Evolutionary conservation across 371 early-diverging fungal genomes (phyloP).

Genomic region (Apophysomyces ossiformis): DNA sequence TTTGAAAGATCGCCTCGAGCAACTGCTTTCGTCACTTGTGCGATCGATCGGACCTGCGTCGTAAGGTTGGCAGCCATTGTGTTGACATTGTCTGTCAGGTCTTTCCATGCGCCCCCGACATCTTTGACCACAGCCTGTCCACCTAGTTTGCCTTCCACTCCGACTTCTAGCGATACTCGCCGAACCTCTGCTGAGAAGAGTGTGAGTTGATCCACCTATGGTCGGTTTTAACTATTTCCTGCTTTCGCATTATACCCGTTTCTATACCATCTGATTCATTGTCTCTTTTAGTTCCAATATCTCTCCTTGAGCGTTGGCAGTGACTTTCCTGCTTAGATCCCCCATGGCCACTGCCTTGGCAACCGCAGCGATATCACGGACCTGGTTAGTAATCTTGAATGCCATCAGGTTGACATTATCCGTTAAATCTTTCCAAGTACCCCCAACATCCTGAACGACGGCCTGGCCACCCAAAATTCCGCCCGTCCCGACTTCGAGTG

Average conservation of each 20-base stretch:
- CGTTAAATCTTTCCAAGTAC: slow-evolving; percentile 68
- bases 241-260: neutral
- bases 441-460: slow-evolving; percentile 54
- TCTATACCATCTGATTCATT: slow-evolving; percentile 52
- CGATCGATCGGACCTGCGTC: slow-evolving; percentile 33
- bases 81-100: slow-evolving; percentile 64
- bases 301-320: slow-evolving; percentile 46
- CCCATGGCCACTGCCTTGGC: slow-evolving; percentile 61
- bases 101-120: slow-evolving; percentile 64
- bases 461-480: slow-evolving; percentile 70
- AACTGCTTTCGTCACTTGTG: slow-evolving; percentile 45
- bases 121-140: slow-evolving; percentile 46
- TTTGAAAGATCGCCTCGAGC: slow-evolving; percentile 43
- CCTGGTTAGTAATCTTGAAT: slow-evolving; percentile 61
- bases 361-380: slow-evolving; percentile 59
- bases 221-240: neutral
- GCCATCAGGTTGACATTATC: slow-evolving; percentile 69
- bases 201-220: slow-evolving; percentile 1
- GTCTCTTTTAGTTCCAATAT: slow-evolving; percentile 46
- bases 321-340: slow-evolving; percentile 51
- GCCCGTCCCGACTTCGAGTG: slow-evolving; percentile 68
- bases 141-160: slow-evolving; percentile 42
- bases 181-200: slow-evolving; percentile 28
- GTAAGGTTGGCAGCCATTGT: slow-evolving; percentile 26
- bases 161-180: slow-evolving; percentile 38